Evolutionary conservation across 495 filamentous ascomycete species (phyloP).

Genomic region (Talaromyces stipitatus): DNA sequence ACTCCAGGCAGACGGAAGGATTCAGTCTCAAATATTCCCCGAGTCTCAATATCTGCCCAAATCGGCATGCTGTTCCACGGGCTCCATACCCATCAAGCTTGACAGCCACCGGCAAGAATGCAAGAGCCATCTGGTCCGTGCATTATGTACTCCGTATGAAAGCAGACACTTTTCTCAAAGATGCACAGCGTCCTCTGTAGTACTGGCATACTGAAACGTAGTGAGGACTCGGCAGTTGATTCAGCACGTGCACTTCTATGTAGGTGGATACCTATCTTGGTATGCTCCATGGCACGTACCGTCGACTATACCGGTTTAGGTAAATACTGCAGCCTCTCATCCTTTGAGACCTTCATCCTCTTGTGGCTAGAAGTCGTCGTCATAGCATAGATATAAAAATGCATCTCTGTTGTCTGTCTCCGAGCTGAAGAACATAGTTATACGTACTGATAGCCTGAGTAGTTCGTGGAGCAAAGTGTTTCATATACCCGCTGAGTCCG

Average conservation of each 20-base stretch:
- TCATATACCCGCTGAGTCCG: not conserved
- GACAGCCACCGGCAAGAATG: not conserved
- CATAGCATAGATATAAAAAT: too few species aligned
- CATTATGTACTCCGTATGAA: not conserved
- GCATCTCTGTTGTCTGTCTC: too few species aligned
- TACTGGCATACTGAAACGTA: too few species aligned
- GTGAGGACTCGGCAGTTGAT: not conserved
- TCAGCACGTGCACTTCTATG: not conserved
- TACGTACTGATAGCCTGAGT: conserved; percentile 15
- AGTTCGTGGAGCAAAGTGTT: conserved; percentile 7
- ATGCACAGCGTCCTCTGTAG: not conserved
- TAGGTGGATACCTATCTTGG: not conserved
- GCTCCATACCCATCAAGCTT: not conserved
- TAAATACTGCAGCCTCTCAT: conserved; percentile 5
- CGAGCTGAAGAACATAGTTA: too few species aligned
- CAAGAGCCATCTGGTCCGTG: not conserved
- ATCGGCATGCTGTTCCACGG: not conserved
- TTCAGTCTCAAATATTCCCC: too few species aligned
- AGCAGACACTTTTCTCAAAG: not conserved
- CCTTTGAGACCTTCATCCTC: not conserved
- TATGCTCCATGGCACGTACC: not conserved
- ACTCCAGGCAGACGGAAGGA: too few species aligned
- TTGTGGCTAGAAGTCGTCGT: too few species aligned
- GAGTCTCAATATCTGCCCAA: too few species aligned
- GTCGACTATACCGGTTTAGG: conserved; percentile 1